Conservation (phyloP, 2,329 filamentous ascomycete genomes). For the Penicillium sp. region DNA sequence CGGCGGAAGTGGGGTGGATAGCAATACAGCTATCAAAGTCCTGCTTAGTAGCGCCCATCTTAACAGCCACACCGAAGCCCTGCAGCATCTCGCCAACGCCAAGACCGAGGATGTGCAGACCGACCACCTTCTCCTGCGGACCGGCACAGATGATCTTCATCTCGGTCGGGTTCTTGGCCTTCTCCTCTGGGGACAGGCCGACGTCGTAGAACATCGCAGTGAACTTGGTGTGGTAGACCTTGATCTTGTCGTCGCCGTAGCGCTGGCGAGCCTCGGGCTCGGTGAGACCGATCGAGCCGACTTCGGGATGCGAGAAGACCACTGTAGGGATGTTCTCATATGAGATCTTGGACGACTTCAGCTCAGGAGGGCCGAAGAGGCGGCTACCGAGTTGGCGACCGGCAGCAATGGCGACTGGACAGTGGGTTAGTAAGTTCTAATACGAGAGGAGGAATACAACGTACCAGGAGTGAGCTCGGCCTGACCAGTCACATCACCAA, state of each 20-base stretch:
- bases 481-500: slow-evolving; percentile 50
- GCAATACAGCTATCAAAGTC: slow-evolving; percentile 71
- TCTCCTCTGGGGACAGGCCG: slow-evolving; percentile 43
- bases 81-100: slow-evolving; percentile 62
- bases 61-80: slow-evolving; percentile 69
- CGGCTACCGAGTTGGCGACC: slow-evolving; percentile 48
- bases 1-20: slow-evolving; percentile 71
- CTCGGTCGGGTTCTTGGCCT: slow-evolving; percentile 47
- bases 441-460: neutral
- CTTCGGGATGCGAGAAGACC: slow-evolving; percentile 50
- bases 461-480: slow-evolving; percentile 48
- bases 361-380: slow-evolving; percentile 45
- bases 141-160: slow-evolving; percentile 49
- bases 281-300: slow-evolving; percentile 48
- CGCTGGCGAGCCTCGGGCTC: slow-evolving; percentile 46
- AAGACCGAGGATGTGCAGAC: slow-evolving; percentile 47
- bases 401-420: slow-evolving; percentile 48
- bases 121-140: slow-evolving; percentile 48
- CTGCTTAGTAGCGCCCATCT: slow-evolving; percentile 74
- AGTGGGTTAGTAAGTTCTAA: neutral
- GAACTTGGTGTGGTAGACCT: slow-evolving; percentile 48
- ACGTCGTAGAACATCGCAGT: slow-evolving; percentile 48
- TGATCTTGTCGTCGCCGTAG: slow-evolving; percentile 49
- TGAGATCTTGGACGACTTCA: slow-evolving; percentile 42
- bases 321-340: slow-evolving; percentile 51